A percentile compares a stretch with the other conserved stretches of the same genome.
These are phyloP conservation scores for Daldinia bambusicola DNA, from an alignment of 495 filamentous ascomycete genomes.

Conservation along the genomic window DNA sequence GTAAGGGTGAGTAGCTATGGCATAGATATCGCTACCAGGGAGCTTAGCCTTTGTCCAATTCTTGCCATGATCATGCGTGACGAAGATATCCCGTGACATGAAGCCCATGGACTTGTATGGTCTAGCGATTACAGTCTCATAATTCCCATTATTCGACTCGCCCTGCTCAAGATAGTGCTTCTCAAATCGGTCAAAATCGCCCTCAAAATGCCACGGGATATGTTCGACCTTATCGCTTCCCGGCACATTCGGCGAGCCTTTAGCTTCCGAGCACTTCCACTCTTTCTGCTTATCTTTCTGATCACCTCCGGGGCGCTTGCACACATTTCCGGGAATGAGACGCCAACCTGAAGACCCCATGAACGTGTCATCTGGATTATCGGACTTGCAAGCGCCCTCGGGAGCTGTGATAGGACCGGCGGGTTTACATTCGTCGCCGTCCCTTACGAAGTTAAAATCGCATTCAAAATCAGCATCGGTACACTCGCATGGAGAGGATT, in stretches of 20 bases:
- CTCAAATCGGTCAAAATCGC: conserved; percentile 65
- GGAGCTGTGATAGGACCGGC: conserved; percentile 64
- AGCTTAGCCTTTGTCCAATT: conserved; percentile 69
- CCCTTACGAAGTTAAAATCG: conserved; percentile 83
- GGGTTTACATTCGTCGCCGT: conserved; percentile 67
- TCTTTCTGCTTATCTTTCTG: conserved; percentile 71
- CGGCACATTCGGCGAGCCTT: conserved; percentile 52
- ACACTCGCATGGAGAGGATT: conserved; percentile 79
- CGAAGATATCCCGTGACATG: conserved; percentile 63
- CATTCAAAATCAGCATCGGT: conserved; percentile 89
- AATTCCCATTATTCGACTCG: conserved; percentile 66
- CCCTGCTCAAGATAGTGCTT: conserved; percentile 85
- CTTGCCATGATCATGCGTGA: conserved; percentile 87
- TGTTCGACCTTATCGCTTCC: conserved; percentile 69
- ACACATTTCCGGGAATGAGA: conserved; percentile 90
- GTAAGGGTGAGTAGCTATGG: conserved; percentile 78
- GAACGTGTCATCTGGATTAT: conserved; percentile 70
- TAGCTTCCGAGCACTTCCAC: conserved; percentile 62
- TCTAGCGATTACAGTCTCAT: conserved; percentile 88
- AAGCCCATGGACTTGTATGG: conserved; percentile 58
- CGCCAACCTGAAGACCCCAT: conserved; percentile 89
- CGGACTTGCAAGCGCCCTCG: conserved; percentile 72
- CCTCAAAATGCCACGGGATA: conserved; percentile 66
- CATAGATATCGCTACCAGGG: conserved; percentile 69
- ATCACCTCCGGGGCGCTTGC: conserved; percentile 66